Conservation (phyloP, 495 filamentous ascomycete species). For the Talaromyces adpressus region DNA sequence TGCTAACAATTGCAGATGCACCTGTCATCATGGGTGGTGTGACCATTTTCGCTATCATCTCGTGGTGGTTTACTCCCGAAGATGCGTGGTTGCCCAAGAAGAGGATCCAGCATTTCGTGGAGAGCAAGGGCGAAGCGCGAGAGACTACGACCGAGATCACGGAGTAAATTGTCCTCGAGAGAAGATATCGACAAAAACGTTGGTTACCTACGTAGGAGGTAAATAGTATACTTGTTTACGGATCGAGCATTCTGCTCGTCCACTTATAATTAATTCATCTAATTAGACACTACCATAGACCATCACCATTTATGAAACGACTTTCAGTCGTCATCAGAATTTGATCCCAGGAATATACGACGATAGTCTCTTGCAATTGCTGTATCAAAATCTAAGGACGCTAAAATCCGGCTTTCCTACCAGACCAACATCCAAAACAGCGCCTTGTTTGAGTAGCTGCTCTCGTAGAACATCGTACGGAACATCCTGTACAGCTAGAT, state of each 20-base stretch:
- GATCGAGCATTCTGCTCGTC: not conserved
- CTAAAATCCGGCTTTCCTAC: too few relatives aligned
- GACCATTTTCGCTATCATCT: slow-evolving; percentile 39
- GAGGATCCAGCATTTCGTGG: slow-evolving; percentile 38
- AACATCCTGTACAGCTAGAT: too few relatives aligned
- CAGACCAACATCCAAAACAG: too few relatives aligned
- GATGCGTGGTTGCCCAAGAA: slow-evolving; percentile 36
- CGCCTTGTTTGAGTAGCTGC: too few relatives aligned
- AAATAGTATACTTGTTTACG: not conserved
- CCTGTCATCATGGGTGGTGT: slow-evolving; percentile 44
- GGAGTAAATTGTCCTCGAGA: not conserved
- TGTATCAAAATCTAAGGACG: too few relatives aligned
- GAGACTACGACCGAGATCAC: slow-evolving; percentile 4
- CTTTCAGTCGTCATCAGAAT: too few relatives aligned
- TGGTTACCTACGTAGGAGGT: not conserved
- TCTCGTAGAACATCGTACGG: too few relatives aligned
- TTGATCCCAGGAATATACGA: too few relatives aligned
- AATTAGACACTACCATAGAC: not conserved
- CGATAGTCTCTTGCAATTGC: too few relatives aligned
- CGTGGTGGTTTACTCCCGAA: slow-evolving; percentile 43
- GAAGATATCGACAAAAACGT: not conserved
- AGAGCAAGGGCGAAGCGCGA: slow-evolving; percentile 28
- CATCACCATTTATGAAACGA: not conserved
- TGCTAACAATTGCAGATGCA: slow-evolving; percentile 23
- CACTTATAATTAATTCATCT: not conserved